Evolutionary conservation across 768 basidiomycete species (phyloP).

Genomic region (Cubamyces lactineus): DNA sequence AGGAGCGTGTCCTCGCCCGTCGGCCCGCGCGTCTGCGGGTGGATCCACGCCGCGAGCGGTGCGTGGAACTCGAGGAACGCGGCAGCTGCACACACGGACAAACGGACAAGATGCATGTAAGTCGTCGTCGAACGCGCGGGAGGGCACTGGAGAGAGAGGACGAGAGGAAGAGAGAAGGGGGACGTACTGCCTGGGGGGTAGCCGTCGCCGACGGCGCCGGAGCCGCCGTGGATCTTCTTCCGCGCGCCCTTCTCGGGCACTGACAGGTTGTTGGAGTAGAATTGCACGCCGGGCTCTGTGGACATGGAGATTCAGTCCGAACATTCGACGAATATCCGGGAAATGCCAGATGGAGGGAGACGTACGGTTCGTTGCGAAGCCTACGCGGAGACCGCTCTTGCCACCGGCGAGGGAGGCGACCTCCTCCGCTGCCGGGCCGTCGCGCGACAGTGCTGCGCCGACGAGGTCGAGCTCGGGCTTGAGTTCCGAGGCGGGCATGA

Average conservation of each 20-base stretch:
- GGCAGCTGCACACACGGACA: slow-evolving; percentile 23
- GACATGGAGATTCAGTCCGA: too few species aligned
- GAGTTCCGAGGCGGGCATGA: slow-evolving; percentile 49
- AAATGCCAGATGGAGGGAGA: slow-evolving; percentile 21
- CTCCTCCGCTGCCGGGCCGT: slow-evolving; percentile 44
- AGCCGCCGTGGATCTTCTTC: slow-evolving; percentile 78
- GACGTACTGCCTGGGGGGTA: slow-evolving; percentile 61
- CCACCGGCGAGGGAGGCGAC: slow-evolving; percentile 57
- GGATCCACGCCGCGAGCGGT: slow-evolving; percentile 69
- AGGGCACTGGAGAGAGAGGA: neutral
- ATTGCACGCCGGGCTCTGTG: slow-evolving; percentile 74
- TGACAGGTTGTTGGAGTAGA: slow-evolving; percentile 66
- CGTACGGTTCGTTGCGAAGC: slow-evolving; percentile 75
- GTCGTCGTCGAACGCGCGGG: neutral
- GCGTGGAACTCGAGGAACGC: slow-evolving; percentile 41
- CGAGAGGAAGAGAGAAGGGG: neutral
- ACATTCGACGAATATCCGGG: too few species aligned
- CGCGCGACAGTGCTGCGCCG: slow-evolving; percentile 43
- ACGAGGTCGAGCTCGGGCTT: slow-evolving; percentile 49
- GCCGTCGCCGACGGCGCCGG: slow-evolving; percentile 55
- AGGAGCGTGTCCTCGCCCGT: slow-evolving; percentile 64
- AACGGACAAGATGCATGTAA: neutral
- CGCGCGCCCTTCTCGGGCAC: slow-evolving; percentile 53
- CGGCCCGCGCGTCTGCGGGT: slow-evolving; percentile 49
- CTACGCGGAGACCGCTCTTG: slow-evolving; percentile 60